Conservation (phyloP, 2,329 filamentous ascomycete genomes). For the Ophiostoma triangulosporum region DNA sequence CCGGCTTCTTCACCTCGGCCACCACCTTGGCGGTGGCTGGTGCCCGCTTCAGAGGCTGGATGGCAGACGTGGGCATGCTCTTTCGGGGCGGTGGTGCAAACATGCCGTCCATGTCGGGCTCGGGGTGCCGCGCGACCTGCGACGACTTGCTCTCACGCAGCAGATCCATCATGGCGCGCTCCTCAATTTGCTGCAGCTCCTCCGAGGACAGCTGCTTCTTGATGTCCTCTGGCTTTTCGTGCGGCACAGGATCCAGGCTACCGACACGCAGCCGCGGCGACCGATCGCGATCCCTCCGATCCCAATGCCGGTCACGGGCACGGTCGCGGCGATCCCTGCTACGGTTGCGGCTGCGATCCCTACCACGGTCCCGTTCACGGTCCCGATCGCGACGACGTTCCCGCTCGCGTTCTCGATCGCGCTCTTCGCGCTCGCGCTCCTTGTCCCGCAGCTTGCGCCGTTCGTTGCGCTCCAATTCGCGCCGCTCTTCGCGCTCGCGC, state of each 20-base stretch:
- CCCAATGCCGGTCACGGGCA: constrained; percentile 23
- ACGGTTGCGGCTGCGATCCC: constrained; percentile 19
- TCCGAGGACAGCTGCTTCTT: constrained; percentile 45
- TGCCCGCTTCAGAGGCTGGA: constrained; percentile 39
- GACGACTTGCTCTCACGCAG: constrained; percentile 42
- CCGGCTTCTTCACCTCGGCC: constrained; percentile 25
- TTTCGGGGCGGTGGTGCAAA: constrained; percentile 42
- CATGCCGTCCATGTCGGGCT: constrained; percentile 42
- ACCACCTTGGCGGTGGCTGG: constrained; percentile 25
- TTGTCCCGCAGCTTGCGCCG: constrained; percentile 22
- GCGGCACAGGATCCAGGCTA: constrained; percentile 25
- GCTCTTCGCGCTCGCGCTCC: constrained; percentile 33
- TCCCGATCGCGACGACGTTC: constrained; percentile 21
- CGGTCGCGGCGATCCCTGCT: constrained; percentile 18
- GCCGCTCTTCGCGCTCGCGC: constrained; percentile 23
- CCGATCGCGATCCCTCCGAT: constrained; percentile 29
- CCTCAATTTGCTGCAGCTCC: constrained; percentile 42
- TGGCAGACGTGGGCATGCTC: constrained; percentile 41
- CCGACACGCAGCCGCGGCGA: constrained; percentile 28
- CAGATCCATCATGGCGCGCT: constrained; percentile 44
- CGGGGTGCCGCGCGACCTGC: constrained; percentile 33
- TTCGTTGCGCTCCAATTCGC: constrained; percentile 29
- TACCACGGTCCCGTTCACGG: constrained; percentile 20
- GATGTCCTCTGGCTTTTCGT: constrained; percentile 38
- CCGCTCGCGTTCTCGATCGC: constrained; percentile 24